Percentiles rank a stretch among this genome's conserved stretches.
These are phyloP conservation scores for Spiromastix sp. DNA, from an alignment of 2,329 filamentous ascomycete species.

Conservation along the genomic window DNA sequence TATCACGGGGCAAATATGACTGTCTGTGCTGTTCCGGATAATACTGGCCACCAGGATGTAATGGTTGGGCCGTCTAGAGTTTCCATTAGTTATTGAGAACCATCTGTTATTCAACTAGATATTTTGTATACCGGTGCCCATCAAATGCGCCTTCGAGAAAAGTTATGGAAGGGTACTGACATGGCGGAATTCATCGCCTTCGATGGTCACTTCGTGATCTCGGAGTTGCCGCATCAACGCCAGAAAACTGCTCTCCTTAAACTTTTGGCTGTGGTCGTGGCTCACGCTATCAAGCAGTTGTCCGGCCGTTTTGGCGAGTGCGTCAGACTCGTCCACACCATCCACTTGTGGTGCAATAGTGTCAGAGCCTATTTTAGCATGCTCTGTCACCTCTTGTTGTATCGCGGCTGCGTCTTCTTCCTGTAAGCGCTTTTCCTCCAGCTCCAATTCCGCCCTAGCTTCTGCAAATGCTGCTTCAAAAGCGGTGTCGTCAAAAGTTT, in stretches of 20 bases:
- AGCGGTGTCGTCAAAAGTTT: slow-evolving; percentile 34
- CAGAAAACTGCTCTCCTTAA: slow-evolving; percentile 67
- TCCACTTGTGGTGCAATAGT: slow-evolving; percentile 28
- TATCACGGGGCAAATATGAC: no score
- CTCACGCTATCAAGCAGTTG: slow-evolving; percentile 59
- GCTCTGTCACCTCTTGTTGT: slow-evolving; percentile 13
- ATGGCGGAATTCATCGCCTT: slow-evolving; percentile 51
- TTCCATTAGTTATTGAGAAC: slow-evolving; percentile 21
- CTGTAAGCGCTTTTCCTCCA: slow-evolving; percentile 15
- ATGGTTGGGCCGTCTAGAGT: slow-evolving; percentile 29
- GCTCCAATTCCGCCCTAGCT: slow-evolving; percentile 27
- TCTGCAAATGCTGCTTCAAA: slow-evolving; percentile 37
- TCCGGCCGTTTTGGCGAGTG: slow-evolving; percentile 61
- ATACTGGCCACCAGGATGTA: slow-evolving; percentile 37
- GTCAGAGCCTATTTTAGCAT: slow-evolving; percentile 34
- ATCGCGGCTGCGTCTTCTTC: slow-evolving; percentile 9
- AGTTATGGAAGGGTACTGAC: slow-evolving; percentile 35
- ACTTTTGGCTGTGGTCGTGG: slow-evolving; percentile 61
- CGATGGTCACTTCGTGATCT: slow-evolving; percentile 60
- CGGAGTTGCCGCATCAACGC: slow-evolving; percentile 66
- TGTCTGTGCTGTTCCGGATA: slow-evolving; percentile 29
- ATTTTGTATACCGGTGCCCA: slow-evolving; percentile 26
- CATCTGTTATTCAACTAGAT: slow-evolving; percentile 19
- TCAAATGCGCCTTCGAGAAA: slow-evolving; percentile 25
- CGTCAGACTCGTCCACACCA: slow-evolving; percentile 46